Evolutionary conservation across 345 rosid species (phyloP).

Genomic region (Populus simonii): DNA sequence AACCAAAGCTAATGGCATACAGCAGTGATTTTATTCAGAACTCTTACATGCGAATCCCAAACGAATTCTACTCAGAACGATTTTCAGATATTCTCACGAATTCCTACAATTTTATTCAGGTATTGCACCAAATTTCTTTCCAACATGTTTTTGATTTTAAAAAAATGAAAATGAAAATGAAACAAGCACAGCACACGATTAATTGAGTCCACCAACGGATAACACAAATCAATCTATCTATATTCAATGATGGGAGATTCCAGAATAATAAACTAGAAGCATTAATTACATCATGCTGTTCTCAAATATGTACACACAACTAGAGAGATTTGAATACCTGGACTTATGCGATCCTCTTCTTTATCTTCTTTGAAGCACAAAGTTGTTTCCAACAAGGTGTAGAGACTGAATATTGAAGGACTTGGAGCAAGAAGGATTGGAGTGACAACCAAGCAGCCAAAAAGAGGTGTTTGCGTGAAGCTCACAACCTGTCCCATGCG

Average conservation of each 20-base stretch:
- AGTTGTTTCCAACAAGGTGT: constrained; percentile 3
- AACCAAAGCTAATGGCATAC: constrained; percentile 43
- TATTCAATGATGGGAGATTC: not conserved
- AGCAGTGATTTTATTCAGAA: constrained; percentile 89
- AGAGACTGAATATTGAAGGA: constrained; percentile 62
- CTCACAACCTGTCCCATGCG: constrained; percentile 62
- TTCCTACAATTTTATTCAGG: constrained; percentile 80
- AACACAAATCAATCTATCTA: not conserved
- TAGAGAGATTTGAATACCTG: not conserved
- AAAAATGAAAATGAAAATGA: not conserved
- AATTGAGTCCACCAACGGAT: not conserved
- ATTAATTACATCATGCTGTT: not conserved
- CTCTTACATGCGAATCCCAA: constrained; percentile 71
- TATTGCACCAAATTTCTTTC: constrained; percentile 17
- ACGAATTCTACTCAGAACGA: constrained; percentile 46
- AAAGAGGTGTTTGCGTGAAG: constrained; percentile 80
- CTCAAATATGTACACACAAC: not conserved
- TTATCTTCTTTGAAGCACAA: constrained; percentile 16
- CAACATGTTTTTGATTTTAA: not conserved
- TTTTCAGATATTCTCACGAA: constrained; percentile 60
- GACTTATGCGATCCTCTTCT: not conserved
- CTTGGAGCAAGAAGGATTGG: constrained; percentile 80
- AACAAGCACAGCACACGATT: not conserved
- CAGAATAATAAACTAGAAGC: not conserved
- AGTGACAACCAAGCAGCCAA: constrained; percentile 73